phyloP scores from a whole-genome alignment of 257 asterid species.

The Linderniella brevidens region DNA sequence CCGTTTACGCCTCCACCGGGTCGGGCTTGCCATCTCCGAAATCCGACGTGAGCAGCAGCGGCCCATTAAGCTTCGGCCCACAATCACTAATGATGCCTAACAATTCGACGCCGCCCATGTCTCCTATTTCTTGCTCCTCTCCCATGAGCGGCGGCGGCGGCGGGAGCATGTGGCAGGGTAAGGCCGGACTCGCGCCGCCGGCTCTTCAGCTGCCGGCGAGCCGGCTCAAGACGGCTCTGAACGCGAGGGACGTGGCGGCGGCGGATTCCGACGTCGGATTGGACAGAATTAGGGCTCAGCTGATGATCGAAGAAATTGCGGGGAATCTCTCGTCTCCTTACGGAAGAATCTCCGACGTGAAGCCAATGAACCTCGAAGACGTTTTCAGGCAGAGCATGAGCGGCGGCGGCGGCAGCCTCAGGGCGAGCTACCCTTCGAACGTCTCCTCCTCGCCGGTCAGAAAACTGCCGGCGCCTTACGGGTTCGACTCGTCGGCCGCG shows the following conservation, averaged over 20 bases:
- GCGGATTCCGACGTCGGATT: conserved; percentile 37
- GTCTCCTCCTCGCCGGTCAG: conserved; percentile 30
- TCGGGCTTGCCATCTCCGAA: conserved; percentile 78
- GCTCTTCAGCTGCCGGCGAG: conserved; percentile 63
- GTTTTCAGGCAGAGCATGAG: conserved; percentile 41
- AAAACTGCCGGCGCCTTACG: conserved; percentile 22
- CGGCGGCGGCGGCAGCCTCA: conserved; percentile 40
- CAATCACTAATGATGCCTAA: conserved; percentile 21
- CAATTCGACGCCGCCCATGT: conserved; percentile 42
- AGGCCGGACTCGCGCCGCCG: conserved; percentile 45
- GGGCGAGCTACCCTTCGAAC: conserved; percentile 47
- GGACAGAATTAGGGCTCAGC: conserved; percentile 40
- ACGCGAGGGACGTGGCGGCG: conserved; percentile 42
- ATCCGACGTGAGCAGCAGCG: conserved; percentile 31
- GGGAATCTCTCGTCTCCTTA: conserved; percentile 41
- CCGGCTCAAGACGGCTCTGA: conserved; percentile 43
- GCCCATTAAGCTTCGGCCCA: conserved; percentile 42
- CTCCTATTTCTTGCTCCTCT: conserved; percentile 45
- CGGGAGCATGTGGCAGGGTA: conserved; percentile 45
- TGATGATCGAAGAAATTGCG: conserved; percentile 36
- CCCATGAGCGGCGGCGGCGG: conserved; percentile 42
- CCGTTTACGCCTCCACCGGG: conserved; percentile 62
- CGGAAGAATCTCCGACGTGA: conserved; percentile 31
- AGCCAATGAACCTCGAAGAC: conserved; percentile 58
- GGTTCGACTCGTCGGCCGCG: conserved; percentile 66